A percentile compares a stretch with the other conserved stretches of the same genome.
Conservation (phyloP, 805 yeast species). For the Diddensiella transvaalensis region DNA sequence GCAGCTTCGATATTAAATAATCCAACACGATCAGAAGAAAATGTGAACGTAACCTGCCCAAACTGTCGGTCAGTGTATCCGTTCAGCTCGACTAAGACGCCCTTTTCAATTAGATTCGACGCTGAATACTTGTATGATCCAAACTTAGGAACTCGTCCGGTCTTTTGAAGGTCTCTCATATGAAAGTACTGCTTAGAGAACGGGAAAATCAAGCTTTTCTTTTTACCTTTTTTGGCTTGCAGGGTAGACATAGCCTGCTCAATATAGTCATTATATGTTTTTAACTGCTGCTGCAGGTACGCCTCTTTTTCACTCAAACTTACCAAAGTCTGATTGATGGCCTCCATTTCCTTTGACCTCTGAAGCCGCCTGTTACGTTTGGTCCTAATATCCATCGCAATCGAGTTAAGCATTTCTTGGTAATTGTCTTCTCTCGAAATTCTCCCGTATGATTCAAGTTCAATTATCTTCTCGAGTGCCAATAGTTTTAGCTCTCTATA, state of each 20-base stretch:
- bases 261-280: slow-evolving; percentile 45
- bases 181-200: slow-evolving; percentile 76
- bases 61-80: slow-evolving; percentile 49
- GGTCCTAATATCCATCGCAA: slow-evolving; percentile 72
- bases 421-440: slow-evolving; percentile 66
- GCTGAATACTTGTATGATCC: slow-evolving; percentile 78
- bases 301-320: slow-evolving; percentile 45
- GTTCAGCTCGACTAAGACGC: slow-evolving; percentile 56
- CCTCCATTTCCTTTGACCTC: slow-evolving; percentile 44
- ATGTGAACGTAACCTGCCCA: slow-evolving; percentile 68
- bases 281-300: slow-evolving; percentile 40
- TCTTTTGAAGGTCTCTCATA: slow-evolving; percentile 62
- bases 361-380: slow-evolving; percentile 50
- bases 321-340: slow-evolving; percentile 43
- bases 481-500: slow-evolving; percentile 76
- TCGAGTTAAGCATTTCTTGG: slow-evolving; percentile 75
- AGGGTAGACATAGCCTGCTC: slow-evolving; percentile 48
- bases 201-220: slow-evolving; percentile 35
- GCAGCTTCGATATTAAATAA: slow-evolving; percentile 72
- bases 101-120: slow-evolving; percentile 68
- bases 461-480: slow-evolving; percentile 70
- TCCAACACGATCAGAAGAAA: slow-evolving; percentile 72
- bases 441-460: slow-evolving; percentile 64
- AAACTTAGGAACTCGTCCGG: slow-evolving; percentile 65
- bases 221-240: slow-evolving; percentile 39